Evolutionary conservation across 306 rosid genomes (phyloP).

Genomic region (Astragalus glycyphyllos): DNA sequence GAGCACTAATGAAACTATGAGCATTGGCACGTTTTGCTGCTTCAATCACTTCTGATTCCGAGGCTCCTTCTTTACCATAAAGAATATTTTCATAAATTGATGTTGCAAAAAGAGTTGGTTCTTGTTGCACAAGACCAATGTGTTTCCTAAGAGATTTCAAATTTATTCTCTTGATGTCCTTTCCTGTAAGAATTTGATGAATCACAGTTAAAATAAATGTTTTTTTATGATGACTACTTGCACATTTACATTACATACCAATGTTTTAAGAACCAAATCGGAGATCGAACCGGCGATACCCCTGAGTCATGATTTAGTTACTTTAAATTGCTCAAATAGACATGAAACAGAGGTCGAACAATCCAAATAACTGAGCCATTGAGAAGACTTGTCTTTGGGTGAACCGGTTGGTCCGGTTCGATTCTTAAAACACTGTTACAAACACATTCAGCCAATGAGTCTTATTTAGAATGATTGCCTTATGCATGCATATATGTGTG

Average conservation of each 20-base stretch:
- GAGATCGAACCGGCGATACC: no score
- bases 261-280: no score
- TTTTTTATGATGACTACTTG: conserved; percentile 2
- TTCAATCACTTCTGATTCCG: conserved; percentile 78
- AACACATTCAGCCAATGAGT: neutral
- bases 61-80: conserved; percentile 81
- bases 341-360: no score
- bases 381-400: no score
- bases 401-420: no score
- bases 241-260: conserved; percentile 11
- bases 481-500: neutral
- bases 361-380: no score
- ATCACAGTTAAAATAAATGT: conserved; percentile 21
- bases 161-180: conserved; percentile 68
- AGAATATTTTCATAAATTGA: conserved; percentile 78
- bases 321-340: no score
- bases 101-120: conserved; percentile 86
- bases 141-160: conserved; percentile 75
- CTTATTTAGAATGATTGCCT: neutral
- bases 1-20: conserved; percentile 71
- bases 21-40: conserved; percentile 89
- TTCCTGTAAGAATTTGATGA: conserved; percentile 57
- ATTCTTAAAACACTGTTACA: no score
- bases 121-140: conserved; percentile 91
- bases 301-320: no score